A percentile compares a stretch with the other conserved stretches of the same genome.
These are phyloP conservation scores for Colletotrichum karsti DNA, from an alignment of 2,329 filamentous ascomycete genomes.

Conservation along the genomic window DNA sequence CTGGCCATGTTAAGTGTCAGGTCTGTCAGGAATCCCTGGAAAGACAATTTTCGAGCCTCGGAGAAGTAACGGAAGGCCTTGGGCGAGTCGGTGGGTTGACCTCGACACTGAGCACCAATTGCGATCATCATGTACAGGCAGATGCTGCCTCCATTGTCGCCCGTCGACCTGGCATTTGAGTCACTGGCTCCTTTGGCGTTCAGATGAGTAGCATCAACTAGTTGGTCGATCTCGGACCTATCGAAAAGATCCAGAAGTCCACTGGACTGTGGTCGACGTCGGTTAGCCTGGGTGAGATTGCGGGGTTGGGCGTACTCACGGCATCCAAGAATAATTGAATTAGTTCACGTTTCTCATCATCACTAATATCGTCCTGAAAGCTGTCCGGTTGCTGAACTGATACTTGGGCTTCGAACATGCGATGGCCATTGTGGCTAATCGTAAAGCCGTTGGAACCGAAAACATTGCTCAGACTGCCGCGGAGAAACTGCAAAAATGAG, in stretches of 20 bases:
- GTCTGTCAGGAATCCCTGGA: slow-evolving; percentile 60
- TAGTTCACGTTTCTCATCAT: not conserved
- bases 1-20: slow-evolving; percentile 62
- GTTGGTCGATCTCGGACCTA: not conserved
- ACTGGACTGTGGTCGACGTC: slow-evolving; percentile 36
- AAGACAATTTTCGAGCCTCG: slow-evolving; percentile 54
- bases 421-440: slow-evolving; percentile 56
- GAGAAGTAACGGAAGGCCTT: slow-evolving; percentile 50
- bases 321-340: slow-evolving; percentile 10
- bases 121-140: slow-evolving; percentile 54
- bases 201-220: not conserved
- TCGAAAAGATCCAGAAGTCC: slow-evolving; percentile 44
- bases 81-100: not conserved
- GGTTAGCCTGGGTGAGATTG: not conserved
- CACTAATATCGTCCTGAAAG: not conserved
- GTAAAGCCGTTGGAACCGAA: slow-evolving; percentile 64
- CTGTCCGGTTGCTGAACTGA: not conserved
- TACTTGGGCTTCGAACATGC: slow-evolving; percentile 59
- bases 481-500: slow-evolving; percentile 64
- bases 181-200: not conserved
- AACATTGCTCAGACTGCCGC: slow-evolving; percentile 54
- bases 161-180: not conserved
- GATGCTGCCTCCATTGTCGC: not conserved
- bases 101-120: slow-evolving; percentile 58
- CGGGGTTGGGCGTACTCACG: not conserved